These are phyloP conservation scores for Emericellopsis atlantica DNA, from an alignment of 2,329 filamentous ascomycete species.

Conservation along the genomic window DNA sequence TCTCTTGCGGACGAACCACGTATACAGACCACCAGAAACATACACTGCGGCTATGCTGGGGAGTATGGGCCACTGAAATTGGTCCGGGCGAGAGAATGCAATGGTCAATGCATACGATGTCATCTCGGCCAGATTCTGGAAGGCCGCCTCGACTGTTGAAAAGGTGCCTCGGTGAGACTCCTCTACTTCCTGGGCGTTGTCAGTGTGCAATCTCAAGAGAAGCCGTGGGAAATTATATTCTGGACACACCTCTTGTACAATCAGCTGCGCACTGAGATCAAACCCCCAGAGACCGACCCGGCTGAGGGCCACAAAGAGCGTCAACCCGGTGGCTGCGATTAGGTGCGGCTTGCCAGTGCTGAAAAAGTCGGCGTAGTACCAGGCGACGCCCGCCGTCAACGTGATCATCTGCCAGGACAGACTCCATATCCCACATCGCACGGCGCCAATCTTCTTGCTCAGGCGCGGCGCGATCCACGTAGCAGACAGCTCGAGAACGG, in stretches of 20 bases:
- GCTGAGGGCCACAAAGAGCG: slow-evolving; percentile 38
- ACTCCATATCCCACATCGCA: slow-evolving; percentile 61
- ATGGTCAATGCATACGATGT: slow-evolving; percentile 54
- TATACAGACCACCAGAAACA: slow-evolving; percentile 1
- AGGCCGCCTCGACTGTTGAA: slow-evolving; percentile 52
- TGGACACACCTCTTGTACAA: slow-evolving; percentile 43
- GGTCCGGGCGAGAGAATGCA: slow-evolving; percentile 44
- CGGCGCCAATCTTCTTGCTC: slow-evolving; percentile 39
- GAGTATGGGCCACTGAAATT: slow-evolving; percentile 31
- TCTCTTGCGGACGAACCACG: slow-evolving; percentile 1
- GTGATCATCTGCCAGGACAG: slow-evolving; percentile 54
- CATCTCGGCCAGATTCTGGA: slow-evolving; percentile 61
- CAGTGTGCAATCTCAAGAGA: not conserved
- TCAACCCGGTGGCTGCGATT: slow-evolving; percentile 32
- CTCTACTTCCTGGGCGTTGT: slow-evolving; percentile 32
- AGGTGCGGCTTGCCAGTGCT: slow-evolving; percentile 10
- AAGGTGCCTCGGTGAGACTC: slow-evolving; percentile 50
- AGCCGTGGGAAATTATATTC: not conserved
- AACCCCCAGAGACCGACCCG: slow-evolving; percentile 49
- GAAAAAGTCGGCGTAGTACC: slow-evolving; percentile 21
- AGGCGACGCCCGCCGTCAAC: slow-evolving; percentile 27
- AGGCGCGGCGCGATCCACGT: slow-evolving; percentile 47
- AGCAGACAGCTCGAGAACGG: slow-evolving; percentile 43
- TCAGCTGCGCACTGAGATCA: slow-evolving; percentile 45
- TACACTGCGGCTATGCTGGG: slow-evolving; percentile 1